Percentiles rank a stretch among this genome's conserved stretches.
phyloP scores from a whole-genome alignment of 352 stramenopile genomes.

The Paralagenidium karlingii region DNA sequence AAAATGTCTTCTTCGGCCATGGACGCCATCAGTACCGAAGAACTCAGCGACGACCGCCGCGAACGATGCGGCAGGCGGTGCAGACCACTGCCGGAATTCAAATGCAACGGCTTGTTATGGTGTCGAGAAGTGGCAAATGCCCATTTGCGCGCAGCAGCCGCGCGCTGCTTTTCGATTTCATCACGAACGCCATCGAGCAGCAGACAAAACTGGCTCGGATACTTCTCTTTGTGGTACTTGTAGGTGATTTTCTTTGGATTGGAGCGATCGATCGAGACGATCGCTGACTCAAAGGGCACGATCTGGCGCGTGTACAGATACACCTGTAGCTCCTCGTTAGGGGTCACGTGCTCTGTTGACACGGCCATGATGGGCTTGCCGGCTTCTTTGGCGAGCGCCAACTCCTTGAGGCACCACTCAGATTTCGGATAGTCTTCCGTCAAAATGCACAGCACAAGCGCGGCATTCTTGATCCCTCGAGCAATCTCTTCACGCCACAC shows the following conservation, averaged over 20 bases:
- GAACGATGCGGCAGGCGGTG: not conserved
- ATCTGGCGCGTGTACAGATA: constrained; percentile 80
- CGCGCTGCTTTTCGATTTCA: constrained; percentile 58
- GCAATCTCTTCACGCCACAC: constrained; percentile 79
- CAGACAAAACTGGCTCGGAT: constrained; percentile 36
- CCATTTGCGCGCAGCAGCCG: constrained; percentile 19
- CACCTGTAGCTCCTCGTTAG: constrained; percentile 69
- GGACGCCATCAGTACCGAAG: not conserved
- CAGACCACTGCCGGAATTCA: not conserved
- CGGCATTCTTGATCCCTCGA: constrained; percentile 58
- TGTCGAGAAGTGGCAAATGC: constrained; percentile 5
- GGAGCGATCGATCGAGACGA: constrained; percentile 36
- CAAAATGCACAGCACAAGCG: constrained; percentile 55
- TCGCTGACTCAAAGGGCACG: constrained; percentile 61
- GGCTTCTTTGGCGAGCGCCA: constrained; percentile 58
- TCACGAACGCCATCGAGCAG: constrained; percentile 62
- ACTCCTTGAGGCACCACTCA: constrained; percentile 72
- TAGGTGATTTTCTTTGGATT: constrained; percentile 49
- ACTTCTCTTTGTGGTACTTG: constrained; percentile 49
- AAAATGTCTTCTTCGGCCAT: not conserved
- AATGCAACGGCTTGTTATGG: not conserved
- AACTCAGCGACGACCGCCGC: not conserved
- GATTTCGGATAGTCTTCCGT: constrained; percentile 60
- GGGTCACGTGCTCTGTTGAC: constrained; percentile 33
- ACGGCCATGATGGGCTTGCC: constrained; percentile 55